phyloP scores from a whole-genome alignment of 345 rosid genomes.

The Triadica sebifera region DNA sequence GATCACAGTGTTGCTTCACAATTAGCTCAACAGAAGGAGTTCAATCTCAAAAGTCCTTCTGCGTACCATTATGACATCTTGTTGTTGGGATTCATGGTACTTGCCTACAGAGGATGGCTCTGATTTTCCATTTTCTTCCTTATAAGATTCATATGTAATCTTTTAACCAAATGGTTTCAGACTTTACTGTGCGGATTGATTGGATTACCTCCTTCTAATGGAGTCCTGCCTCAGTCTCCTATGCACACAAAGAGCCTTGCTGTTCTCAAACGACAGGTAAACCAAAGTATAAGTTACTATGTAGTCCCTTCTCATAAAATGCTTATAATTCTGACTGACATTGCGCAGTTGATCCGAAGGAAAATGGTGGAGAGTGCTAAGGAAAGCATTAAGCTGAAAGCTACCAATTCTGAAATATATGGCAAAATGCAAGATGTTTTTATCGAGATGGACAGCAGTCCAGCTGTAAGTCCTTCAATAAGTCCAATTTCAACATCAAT shows the following conservation, averaged over 20 bases:
- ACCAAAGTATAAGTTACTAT: not conserved
- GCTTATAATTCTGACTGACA: not conserved
- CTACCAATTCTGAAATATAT: constrained; percentile 55
- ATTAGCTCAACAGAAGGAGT: constrained; percentile 82
- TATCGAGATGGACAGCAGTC: constrained; percentile 54
- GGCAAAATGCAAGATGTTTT: constrained; percentile 71
- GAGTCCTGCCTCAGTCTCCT: constrained; percentile 93
- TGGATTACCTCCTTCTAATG: constrained; percentile 82
- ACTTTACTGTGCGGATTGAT: constrained; percentile 77
- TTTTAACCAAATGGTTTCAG: constrained; percentile 32
- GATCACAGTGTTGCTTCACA: constrained; percentile 86
- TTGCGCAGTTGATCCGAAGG: constrained; percentile 50
- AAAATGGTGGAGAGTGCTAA: constrained; percentile 74
- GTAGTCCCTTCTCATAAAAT: not conserved
- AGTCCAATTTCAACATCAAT: not conserved
- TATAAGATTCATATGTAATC: not conserved
- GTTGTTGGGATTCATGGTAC: constrained; percentile 68
- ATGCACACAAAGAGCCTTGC: constrained; percentile 93
- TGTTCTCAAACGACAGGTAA: constrained; percentile 66
- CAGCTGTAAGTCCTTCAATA: constrained; percentile 43
- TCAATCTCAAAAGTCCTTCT: constrained; percentile 78
- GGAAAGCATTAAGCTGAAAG: constrained; percentile 63
- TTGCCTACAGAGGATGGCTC: constrained; percentile 4
- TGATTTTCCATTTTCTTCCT: not conserved
- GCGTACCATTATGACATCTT: constrained; percentile 78